phyloP scores from a whole-genome alignment of 345 rosid species.

The Clausena lansium region DNA sequence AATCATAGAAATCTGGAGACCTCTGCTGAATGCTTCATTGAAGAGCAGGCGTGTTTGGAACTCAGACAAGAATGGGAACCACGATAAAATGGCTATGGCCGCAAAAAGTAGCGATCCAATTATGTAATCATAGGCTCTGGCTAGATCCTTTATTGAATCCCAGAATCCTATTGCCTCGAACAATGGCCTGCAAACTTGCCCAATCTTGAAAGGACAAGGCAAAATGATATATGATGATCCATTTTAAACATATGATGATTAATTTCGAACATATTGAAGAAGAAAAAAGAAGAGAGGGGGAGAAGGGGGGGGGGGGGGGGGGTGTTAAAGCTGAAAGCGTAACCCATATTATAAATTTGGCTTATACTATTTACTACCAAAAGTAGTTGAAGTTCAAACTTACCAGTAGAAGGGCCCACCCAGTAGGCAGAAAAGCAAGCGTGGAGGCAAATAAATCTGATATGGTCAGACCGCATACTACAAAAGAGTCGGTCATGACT shows the following conservation, averaged over 20 bases:
- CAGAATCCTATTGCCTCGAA: constrained; percentile 54
- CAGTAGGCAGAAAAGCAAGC: constrained; percentile 85
- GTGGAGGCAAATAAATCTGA: constrained; percentile 67
- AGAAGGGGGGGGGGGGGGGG: too few species aligned
- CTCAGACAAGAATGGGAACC: constrained; percentile 88
- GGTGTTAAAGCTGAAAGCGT: not conserved
- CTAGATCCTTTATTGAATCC: constrained; percentile 89
- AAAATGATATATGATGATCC: not conserved
- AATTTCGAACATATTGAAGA: not conserved
- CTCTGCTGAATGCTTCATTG: constrained; percentile 95
- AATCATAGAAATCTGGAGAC: constrained; percentile 93
- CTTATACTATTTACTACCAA: not conserved
- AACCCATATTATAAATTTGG: not conserved
- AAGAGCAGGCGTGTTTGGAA: constrained; percentile 87
- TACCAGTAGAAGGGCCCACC: constrained; percentile 92
- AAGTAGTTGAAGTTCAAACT: constrained; percentile 26
- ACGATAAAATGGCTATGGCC: constrained; percentile 73
- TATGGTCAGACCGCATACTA: constrained; percentile 59
- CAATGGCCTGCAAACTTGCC: constrained; percentile 61
- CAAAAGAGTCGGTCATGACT: constrained; percentile 80
- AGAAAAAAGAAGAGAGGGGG: too few species aligned
- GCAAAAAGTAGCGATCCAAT: constrained; percentile 75
- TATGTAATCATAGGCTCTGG: constrained; percentile 76
- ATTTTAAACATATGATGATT: not conserved
- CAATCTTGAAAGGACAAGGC: constrained; percentile 45